A percentile compares a stretch with the other conserved stretches of the same genome.
phyloP scores from a whole-genome alignment of 352 stramenopile species.

The Globisporangium viniferum region DNA sequence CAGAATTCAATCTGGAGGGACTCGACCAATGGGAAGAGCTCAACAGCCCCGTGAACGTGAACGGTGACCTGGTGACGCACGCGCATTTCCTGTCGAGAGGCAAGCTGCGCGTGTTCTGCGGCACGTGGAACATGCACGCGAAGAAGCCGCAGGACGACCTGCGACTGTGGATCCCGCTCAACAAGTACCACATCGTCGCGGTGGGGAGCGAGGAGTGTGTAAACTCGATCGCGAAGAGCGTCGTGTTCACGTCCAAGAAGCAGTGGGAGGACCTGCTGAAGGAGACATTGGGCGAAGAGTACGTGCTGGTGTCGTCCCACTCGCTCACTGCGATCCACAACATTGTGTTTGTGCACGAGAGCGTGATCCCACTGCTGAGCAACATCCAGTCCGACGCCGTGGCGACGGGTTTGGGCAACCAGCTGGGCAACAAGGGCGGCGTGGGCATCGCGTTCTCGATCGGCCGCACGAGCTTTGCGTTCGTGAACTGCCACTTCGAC shows the following conservation, averaged over 20 bases:
- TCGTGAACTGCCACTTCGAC: conserved; percentile 94
- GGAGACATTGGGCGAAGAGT: conserved; percentile 67
- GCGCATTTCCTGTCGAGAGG: conserved; percentile 35
- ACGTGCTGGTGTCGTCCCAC: conserved; percentile 89
- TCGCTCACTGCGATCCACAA: conserved; percentile 93
- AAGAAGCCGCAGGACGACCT: conserved; percentile 65
- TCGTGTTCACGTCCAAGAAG: conserved; percentile 91
- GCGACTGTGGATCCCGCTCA: conserved; percentile 64
- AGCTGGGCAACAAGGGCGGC: conserved; percentile 96
- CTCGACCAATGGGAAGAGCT: conserved; percentile 55
- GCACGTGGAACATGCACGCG: conserved; percentile 85
- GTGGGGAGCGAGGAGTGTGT: conserved; percentile 94
- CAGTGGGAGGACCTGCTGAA: conserved; percentile 70
- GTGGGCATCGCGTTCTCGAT: conserved; percentile 88
- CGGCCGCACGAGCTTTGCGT: conserved; percentile 81
- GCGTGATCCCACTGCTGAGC: conserved; percentile 72
- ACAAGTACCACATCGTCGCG: conserved; percentile 85
- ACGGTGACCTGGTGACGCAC: conserved; percentile 31
- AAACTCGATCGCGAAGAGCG: conserved; percentile 88
- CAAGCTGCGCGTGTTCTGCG: conserved; percentile 71
- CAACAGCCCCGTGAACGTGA: conserved; percentile 20
- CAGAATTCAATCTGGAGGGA: conserved; percentile 46
- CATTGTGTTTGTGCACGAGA: conserved; percentile 90
- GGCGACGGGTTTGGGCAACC: conserved; percentile 91
- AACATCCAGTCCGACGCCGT: conserved; percentile 90